Evolutionary conservation across 148 eudicot genomes (phyloP).

Genomic region (Nepenthes mirabilis): DNA sequence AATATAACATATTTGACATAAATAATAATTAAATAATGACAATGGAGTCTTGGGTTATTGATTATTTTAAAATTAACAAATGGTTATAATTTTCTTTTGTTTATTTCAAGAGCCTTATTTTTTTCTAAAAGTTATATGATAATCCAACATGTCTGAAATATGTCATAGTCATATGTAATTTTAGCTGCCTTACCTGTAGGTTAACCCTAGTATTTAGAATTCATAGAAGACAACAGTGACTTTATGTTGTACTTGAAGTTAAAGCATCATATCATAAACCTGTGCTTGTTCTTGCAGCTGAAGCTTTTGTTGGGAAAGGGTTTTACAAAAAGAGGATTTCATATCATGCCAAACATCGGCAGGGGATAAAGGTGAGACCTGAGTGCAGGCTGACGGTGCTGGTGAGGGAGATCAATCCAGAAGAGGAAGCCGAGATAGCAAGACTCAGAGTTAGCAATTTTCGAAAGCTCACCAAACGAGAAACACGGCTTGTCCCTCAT

Average conservation of each 20-base stretch:
- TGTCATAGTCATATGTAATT: no score
- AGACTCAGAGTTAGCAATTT: slow-evolving; percentile 62
- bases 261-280: neutral
- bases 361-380: slow-evolving; percentile 53
- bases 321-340: slow-evolving; percentile 37
- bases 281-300: slow-evolving; percentile 37
- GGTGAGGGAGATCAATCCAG: slow-evolving; percentile 70
- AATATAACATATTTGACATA: no score
- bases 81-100: no score
- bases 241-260: neutral
- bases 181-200: neutral
- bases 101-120: no score
- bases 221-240: neutral
- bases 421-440: slow-evolving; percentile 76
- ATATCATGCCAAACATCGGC: slow-evolving; percentile 59
- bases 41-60: no score
- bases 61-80: no score
- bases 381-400: slow-evolving; percentile 89
- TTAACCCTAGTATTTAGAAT: neutral
- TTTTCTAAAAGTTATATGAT: no score
- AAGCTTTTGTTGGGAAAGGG: slow-evolving; percentile 88
- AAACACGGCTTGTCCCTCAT: slow-evolving; percentile 63
- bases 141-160: no score
- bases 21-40: no score
- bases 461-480: slow-evolving; percentile 62